Base-by-base conservation (phyloP, 345 rosid species). In the Populus alba region DNA sequence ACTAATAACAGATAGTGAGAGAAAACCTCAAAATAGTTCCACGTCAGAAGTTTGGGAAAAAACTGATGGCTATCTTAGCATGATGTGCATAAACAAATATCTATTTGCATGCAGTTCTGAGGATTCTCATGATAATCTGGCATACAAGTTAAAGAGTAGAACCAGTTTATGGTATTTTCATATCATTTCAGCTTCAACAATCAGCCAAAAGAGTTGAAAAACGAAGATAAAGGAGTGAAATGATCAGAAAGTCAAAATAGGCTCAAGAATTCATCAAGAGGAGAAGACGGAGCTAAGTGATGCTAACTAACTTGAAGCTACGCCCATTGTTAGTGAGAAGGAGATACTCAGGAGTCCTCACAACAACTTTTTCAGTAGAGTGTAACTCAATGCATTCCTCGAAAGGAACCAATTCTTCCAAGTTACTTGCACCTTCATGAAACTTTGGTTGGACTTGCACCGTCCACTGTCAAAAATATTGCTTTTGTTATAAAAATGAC, bases 241-340 rank as follows among this genome's bases (percentile, higher is more conserved):
- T 53, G 23, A 53, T 53, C 20, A 20, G 10, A 3, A 20, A 18
- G 59, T 20, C 59, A 23, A 63, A 55, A 63, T 63, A 13, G 37
- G 35, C 35, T 31, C 1, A 57, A 12, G 73, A n/a, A 73, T 37
- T 22, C 72, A 38, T 27, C 11, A 31, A 35, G 51, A 29, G 6
- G 33, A 61, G 55, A 80, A 67, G 27, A 68, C 8, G 15, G 51
- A 38, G 27, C 17, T 62, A 78, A 63, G 73, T 78, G 59, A 59
- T 73, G 84, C 68, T 62, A 70, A 92, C 99, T 87, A 70, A 96
- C 99, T 92, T 96, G 97, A 96, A 94, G 91, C 86, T 89, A 39
- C 98, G 93, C 70, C 98, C 97, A 9, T 96, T 94, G 80, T 92
- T 86, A 68, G 97, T 90, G 71, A 96, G 97, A 80, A 94, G 94